phyloP scores from a whole-genome alignment of 768 basidiomycete species.

The Naganishia friedmannii region DNA sequence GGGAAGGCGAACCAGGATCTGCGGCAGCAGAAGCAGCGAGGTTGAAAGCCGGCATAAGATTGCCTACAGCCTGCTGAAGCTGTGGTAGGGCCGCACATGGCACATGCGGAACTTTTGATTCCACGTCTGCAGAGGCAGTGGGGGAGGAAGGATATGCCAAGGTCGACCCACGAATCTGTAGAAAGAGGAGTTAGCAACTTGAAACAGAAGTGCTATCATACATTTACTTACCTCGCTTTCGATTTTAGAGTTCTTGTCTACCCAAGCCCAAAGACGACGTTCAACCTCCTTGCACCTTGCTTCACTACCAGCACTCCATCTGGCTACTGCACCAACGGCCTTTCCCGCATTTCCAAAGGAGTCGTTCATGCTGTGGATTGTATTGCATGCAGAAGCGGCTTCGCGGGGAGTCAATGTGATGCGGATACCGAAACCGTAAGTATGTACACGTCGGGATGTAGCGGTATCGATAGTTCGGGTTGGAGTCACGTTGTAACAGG shows the following conservation, averaged over 20 bases:
- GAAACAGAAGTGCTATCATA: neutral
- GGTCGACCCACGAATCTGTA: neutral
- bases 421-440: slow-evolving; percentile 48
- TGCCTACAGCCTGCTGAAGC: slow-evolving; percentile 16
- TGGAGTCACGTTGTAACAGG: slow-evolving; percentile 42
- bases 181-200: neutral
- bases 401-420: slow-evolving; percentile 44
- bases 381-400: slow-evolving; percentile 37
- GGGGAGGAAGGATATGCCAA: slow-evolving; percentile 1
- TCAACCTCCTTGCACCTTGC: slow-evolving; percentile 40
- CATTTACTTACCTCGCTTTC: slow-evolving; percentile 1
- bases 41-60: slow-evolving; percentile 26
- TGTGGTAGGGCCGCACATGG: slow-evolving; percentile 21
- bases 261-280: slow-evolving; percentile 18
- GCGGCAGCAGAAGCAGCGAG: neutral
- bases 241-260: slow-evolving; percentile 1
- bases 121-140: neutral
- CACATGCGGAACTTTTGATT: slow-evolving; percentile 25
- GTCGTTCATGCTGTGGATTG: slow-evolving; percentile 33
- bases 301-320: slow-evolving; percentile 48
- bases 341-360: slow-evolving; percentile 41
- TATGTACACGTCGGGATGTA: slow-evolving; percentile 40
- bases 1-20: neutral
- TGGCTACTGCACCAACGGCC: slow-evolving; percentile 45
- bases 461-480: slow-evolving; percentile 44